phyloP scores from a whole-genome alignment of 257 asterid genomes.

The Thymus mandschuricus region DNA sequence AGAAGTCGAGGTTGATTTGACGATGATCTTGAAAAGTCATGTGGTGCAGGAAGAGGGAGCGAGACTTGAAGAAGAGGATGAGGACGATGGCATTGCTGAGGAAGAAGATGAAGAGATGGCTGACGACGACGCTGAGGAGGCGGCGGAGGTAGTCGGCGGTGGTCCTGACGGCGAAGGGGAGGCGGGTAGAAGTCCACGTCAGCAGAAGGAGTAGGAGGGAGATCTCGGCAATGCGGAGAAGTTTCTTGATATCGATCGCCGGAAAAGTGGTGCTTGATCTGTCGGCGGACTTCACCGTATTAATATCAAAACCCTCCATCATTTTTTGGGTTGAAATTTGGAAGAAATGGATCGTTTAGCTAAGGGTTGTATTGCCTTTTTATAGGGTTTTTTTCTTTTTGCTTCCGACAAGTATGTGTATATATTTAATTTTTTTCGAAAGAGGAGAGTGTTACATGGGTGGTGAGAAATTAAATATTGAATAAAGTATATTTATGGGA shows the following conservation, averaged over 20 bases:
- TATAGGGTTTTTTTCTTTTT: conserved; percentile 28
- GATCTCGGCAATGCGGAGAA: conserved; percentile 62
- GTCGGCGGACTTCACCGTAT: neutral
- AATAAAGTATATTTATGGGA: conserved; percentile 2
- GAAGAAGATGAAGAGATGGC: conserved; percentile 68
- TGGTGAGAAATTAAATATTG: neutral
- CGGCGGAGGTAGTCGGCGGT: conserved; percentile 64
- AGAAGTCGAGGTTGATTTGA: conserved; percentile 5
- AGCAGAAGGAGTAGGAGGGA: conserved; percentile 36
- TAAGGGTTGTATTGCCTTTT: conserved; percentile 11
- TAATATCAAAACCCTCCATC: conserved; percentile 31
- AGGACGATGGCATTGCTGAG: conserved; percentile 66
- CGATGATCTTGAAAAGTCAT: neutral
- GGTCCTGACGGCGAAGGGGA: conserved; percentile 58
- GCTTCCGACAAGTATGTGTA: neutral
- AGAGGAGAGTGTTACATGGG: neutral
- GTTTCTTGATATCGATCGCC: conserved; percentile 38
- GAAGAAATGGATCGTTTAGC: conserved; percentile 18
- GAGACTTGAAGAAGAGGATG: conserved; percentile 61
- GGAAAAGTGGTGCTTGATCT: conserved; percentile 20
- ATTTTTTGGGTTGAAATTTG: neutral
- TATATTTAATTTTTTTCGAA: no score
- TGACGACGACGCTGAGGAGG: conserved; percentile 40
- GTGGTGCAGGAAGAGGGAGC: conserved; percentile 32
- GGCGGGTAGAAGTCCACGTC: conserved; percentile 52